phyloP scores from a whole-genome alignment of 345 rosid species.

The Pugionium dolabratum region DNA sequence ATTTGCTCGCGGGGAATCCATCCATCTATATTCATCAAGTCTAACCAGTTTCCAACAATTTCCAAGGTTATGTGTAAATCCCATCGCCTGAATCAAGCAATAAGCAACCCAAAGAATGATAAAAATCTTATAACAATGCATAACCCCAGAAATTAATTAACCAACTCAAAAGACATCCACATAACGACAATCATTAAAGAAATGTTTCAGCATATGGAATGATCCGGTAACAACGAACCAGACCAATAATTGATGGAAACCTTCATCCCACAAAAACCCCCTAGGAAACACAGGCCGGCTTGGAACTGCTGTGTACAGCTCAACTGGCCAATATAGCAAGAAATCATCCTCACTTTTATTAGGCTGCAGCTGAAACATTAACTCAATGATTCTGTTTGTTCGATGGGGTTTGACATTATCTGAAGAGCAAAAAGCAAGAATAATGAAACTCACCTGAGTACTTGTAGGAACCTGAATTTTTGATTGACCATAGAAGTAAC shows the following conservation, averaged over 20 bases:
- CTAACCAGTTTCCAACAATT: constrained; percentile 94
- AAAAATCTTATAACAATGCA: constrained; percentile 9
- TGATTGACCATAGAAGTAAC: constrained; percentile 93
- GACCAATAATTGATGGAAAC: constrained; percentile 85
- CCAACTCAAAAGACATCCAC: neutral
- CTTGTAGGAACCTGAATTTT: constrained; percentile 57
- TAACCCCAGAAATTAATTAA: neutral
- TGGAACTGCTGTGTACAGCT: constrained; percentile 93
- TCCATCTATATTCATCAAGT: constrained; percentile 86
- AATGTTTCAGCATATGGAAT: neutral
- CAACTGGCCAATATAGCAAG: constrained; percentile 91
- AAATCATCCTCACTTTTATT: constrained; percentile 44
- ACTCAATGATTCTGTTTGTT: constrained; percentile 41
- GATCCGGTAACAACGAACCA: constrained; percentile 53
- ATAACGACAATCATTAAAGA: constrained; percentile 3
- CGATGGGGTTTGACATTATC: neutral
- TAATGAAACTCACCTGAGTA: constrained; percentile 51
- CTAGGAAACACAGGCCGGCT: constrained; percentile 88
- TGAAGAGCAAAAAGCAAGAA: constrained; percentile 2
- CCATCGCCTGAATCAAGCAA: constrained; percentile 72
- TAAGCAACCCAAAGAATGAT: constrained; percentile 9
- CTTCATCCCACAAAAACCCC: constrained; percentile 99
- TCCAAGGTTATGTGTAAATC: constrained; percentile 79
- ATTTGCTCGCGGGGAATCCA: constrained; percentile 96
- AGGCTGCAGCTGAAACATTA: constrained; percentile 50